These are phyloP conservation scores for Paramecium octaurelia DNA, from an alignment of 73 alveolate species.

Conservation along the genomic window DNA sequence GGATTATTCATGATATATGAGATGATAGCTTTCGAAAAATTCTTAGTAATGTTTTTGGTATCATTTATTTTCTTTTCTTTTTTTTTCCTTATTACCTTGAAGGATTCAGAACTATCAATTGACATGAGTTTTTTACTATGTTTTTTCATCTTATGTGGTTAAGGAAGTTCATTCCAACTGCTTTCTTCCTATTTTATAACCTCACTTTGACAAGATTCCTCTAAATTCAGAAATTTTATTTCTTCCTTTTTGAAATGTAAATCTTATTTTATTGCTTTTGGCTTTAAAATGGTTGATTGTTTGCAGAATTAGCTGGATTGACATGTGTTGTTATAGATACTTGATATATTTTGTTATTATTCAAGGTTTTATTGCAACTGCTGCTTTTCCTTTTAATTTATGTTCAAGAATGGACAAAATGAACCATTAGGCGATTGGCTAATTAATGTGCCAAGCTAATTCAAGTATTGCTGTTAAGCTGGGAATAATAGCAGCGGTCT, in stretches of 20 bases:
- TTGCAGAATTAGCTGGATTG: neutral
- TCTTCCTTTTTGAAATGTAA: neutral
- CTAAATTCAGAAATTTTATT: neutral
- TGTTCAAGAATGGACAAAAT: neutral
- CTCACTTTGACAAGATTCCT: neutral
- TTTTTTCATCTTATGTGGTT: neutral
- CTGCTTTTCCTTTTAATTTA: neutral
- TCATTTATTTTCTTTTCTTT: slow-evolving; percentile 31
- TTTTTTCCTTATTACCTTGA: neutral
- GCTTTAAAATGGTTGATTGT: neutral
- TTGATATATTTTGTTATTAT: neutral
- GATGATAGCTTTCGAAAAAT: slow-evolving; percentile 55
- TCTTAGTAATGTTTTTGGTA: slow-evolving; percentile 54
- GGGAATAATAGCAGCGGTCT: neutral
- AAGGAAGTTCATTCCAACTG: neutral
- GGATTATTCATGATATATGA: slow-evolving; percentile 42
- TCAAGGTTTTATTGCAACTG: neutral
- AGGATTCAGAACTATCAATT: slow-evolving; percentile 34
- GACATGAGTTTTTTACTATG: neutral
- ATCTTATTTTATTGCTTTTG: neutral
- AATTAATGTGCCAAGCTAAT: neutral
- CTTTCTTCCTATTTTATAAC: neutral
- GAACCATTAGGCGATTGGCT: neutral
- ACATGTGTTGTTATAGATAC: neutral
- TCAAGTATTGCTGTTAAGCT: neutral